A percentile compares a stretch with the other conserved stretches of the same genome.
Evolutionary conservation across 176 grass and related monocot species (phyloP).

Genomic region (Stipa capillata): DNA sequence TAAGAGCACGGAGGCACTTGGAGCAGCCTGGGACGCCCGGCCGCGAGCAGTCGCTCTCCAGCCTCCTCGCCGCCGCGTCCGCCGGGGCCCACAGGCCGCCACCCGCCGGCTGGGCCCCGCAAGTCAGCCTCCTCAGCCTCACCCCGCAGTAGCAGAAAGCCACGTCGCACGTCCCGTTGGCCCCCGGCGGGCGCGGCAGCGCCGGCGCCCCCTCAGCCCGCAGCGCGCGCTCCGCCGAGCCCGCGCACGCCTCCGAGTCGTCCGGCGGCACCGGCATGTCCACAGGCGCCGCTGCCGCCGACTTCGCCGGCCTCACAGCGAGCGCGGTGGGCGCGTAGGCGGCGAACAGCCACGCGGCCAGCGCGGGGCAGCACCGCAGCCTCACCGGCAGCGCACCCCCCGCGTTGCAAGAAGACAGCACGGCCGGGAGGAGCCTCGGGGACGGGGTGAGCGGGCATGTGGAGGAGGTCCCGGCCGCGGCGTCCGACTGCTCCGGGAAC

Average conservation of each 20-base stretch:
- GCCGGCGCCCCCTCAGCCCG: slow-evolving; percentile 27
- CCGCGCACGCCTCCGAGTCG: slow-evolving; percentile 46
- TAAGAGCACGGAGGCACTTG: slow-evolving; percentile 64
- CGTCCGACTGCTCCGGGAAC: slow-evolving; percentile 91
- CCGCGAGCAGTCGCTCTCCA: slow-evolving; percentile 50
- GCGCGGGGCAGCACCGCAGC: slow-evolving; percentile 75
- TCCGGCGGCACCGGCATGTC: slow-evolving; percentile 60
- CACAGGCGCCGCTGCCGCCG: slow-evolving; percentile 14
- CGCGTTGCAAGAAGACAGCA: slow-evolving; percentile 39
- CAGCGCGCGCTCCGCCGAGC: slow-evolving; percentile 56
- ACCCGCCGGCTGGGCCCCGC: slow-evolving; percentile 7
- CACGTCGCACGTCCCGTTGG: slow-evolving; percentile 66
- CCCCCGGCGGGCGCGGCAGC: slow-evolving; percentile 40
- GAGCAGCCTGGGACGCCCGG: slow-evolving; percentile 56
- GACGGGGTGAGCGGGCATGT: slow-evolving; percentile 64
- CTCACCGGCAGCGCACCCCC: slow-evolving; percentile 13
- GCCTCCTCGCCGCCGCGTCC: slow-evolving; percentile 8
- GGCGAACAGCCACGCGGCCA: slow-evolving; percentile 81
- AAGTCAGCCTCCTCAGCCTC: slow-evolving; percentile 54
- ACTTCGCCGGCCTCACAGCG: not conserved
- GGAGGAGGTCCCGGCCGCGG: slow-evolving; percentile 31
- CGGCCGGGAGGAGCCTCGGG: slow-evolving; percentile 50
- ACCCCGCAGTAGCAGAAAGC: slow-evolving; percentile 86
- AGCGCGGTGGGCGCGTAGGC: slow-evolving; percentile 74
- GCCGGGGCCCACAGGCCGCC: slow-evolving; percentile 36